Evolutionary conservation across 495 filamentous ascomycete species (phyloP).

Genomic region (Diplogelasinospora grovesii): DNA sequence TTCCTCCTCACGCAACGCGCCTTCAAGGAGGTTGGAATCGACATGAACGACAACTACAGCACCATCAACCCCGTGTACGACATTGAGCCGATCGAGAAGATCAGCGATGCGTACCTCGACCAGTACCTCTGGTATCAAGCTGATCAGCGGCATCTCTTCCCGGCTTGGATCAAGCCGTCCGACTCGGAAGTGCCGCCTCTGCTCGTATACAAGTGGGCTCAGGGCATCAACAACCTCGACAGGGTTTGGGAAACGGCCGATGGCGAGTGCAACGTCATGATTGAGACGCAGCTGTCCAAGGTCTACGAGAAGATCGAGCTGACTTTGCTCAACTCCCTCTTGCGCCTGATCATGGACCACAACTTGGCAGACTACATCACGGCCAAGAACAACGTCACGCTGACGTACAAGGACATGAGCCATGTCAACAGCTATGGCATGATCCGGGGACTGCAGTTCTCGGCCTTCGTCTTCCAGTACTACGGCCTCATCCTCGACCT

Average conservation of each 20-base stretch:
- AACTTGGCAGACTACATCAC: slow-evolving; percentile 99
- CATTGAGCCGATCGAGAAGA: slow-evolving; percentile 99
- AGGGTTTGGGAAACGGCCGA: slow-evolving; percentile 94
- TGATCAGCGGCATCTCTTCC: slow-evolving; percentile 96
- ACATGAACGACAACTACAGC: slow-evolving; percentile 99
- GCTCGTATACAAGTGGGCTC: slow-evolving; percentile 97
- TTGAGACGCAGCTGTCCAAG: slow-evolving; percentile 96
- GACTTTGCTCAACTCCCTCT: slow-evolving; percentile 85
- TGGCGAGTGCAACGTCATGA: slow-evolving; percentile 98
- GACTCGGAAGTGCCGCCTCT: slow-evolving; percentile 98
- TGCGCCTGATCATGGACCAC: slow-evolving; percentile 98
- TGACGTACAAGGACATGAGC: slow-evolving; percentile 99
- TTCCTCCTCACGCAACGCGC: slow-evolving; percentile 95
- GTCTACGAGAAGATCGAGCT: slow-evolving; percentile 99
- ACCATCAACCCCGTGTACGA: slow-evolving; percentile 99
- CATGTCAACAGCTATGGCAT: slow-evolving; percentile 98
- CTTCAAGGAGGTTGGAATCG: slow-evolving; percentile 99
- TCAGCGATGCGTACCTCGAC: slow-evolving; percentile 97
- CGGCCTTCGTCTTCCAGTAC: slow-evolving; percentile 98
- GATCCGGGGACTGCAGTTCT: slow-evolving; percentile 96
- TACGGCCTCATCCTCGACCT: slow-evolving; percentile 95
- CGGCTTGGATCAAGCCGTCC: slow-evolving; percentile 98
- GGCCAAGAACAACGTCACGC: slow-evolving; percentile 97
- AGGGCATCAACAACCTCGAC: slow-evolving; percentile 98
- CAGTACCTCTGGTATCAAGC: slow-evolving; percentile 99